Base-by-base conservation (phyloP, 148 eudicot species). In the Fallopia convolvulus region DNA sequence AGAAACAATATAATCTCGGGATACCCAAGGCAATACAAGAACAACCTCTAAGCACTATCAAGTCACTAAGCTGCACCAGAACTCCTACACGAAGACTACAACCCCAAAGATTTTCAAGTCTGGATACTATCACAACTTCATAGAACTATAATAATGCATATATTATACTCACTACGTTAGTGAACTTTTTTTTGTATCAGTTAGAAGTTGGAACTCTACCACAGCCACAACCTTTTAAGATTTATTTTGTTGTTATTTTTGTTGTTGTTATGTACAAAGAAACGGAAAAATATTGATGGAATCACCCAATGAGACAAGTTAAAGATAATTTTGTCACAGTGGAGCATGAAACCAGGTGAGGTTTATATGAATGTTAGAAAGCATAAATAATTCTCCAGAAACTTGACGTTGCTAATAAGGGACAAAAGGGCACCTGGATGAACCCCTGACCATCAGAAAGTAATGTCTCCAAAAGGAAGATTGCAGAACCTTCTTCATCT, bases 371-470 rank as follows among this genome's bases (percentile, higher is more conserved):
- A 10, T 23, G 32, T 61, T 61, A 61, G 23, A 55, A 26, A 61
- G 26, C 5, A 26, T 60, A 12, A 9, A 23, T 55, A 26, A 6
- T 61, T 23, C 36, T 61, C 8, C 8, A 26, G 33, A 23, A 61
- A 61, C 39, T 61, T 61, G 68, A 26, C 26, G 33, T 61, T 10
- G 74, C 39, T 32, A 61, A n/a, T 72, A 8, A 46, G 58, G 8
- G 33, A 78, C 30, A 78, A 56, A 21, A 47, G 20, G 15, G 58
- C 60, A 90, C 94, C 89, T 90, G 78, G 7, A 80, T 52, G 76
- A 80, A 87, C 73, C 81, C 86, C 58, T 46, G 53, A 30, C 52
- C 56, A 66, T 86, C 90, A 61, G 77, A 46, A 30, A 87, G 82
- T 21, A 87, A 81, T 63, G 75, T 36, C 46, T 86, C 85, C 77